phyloP scores from a whole-genome alignment of 2,329 filamentous ascomycete genomes.

The Aspergillus awamori region DNA sequence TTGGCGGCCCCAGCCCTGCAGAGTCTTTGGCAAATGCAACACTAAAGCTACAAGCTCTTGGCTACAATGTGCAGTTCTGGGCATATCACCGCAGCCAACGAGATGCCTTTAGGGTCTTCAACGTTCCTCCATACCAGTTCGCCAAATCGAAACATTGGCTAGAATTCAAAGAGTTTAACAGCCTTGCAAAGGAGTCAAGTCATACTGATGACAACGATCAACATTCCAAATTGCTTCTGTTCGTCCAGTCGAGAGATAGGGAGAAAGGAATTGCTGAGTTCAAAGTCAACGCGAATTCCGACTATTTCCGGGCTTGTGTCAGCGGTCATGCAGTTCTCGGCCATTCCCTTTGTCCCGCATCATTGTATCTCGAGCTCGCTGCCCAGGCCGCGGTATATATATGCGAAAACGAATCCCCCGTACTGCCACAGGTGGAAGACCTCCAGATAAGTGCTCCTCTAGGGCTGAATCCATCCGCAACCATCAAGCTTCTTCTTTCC shows the following conservation, averaged over 20 bases:
- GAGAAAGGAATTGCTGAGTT: neutral
- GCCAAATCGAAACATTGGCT: slow-evolving; percentile 1
- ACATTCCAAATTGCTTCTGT: neutral
- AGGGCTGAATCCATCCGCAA: neutral
- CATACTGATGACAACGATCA: neutral
- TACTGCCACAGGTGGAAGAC: neutral
- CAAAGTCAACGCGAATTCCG: neutral
- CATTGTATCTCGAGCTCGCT: slow-evolving; percentile 6
- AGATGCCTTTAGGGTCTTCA: neutral
- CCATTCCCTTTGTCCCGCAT: slow-evolving; percentile 3
- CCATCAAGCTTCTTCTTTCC: neutral
- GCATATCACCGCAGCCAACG: neutral
- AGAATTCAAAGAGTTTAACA: neutral
- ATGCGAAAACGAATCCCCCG: neutral
- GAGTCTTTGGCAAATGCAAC: neutral
- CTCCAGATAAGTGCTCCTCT: neutral
- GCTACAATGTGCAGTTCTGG: neutral
- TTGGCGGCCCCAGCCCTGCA: neutral
- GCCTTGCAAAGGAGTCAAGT: neutral
- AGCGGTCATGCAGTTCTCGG: slow-evolving; percentile 7
- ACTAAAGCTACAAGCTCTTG: neutral
- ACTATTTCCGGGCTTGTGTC: neutral
- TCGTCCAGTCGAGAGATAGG: neutral
- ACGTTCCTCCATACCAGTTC: slow-evolving; percentile 4
- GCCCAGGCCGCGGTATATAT: neutral